phyloP scores from a whole-genome alignment of 129 eudicot species.

The carrot (Daucus carota) region DNA sequence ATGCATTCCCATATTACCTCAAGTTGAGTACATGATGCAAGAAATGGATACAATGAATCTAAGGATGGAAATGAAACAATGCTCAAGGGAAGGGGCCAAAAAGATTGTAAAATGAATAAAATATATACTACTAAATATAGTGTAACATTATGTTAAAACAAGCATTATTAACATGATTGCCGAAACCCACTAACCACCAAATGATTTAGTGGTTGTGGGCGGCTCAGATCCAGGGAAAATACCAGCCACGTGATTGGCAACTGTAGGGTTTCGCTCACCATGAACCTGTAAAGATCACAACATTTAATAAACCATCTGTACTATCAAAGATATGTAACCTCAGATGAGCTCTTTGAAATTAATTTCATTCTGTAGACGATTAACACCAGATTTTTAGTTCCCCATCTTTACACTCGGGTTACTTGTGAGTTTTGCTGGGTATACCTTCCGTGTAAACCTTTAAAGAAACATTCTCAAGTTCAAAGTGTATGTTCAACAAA shows the following conservation, averaged over 20 bases:
- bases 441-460: neutral
- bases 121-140: neutral
- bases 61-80: neutral
- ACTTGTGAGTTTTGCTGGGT: neutral
- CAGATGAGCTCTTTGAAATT: too few relatives aligned
- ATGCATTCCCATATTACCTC: neutral
- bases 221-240: constrained; percentile 60
- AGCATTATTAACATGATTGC: neutral
- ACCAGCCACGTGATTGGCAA: constrained; percentile 54
- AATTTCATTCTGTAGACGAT: too few relatives aligned
- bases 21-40: neutral
- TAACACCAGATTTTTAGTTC: neutral
- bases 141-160: neutral
- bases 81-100: neutral
- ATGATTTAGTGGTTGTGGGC: constrained; percentile 78
- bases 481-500: neutral
- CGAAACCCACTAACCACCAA: constrained; percentile 25
- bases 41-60: neutral
- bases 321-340: too few relatives aligned
- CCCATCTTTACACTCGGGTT: neutral
- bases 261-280: constrained; percentile 60
- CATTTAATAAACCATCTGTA: neutral
- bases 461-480: neutral
- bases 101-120: neutral
- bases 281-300: constrained; percentile 41